Evolutionary conservation across 108 stramenopile genomes (phyloP), one percentile per base, ranked within the genome.

Genomic region (Skeletonema grethae): DNA sequence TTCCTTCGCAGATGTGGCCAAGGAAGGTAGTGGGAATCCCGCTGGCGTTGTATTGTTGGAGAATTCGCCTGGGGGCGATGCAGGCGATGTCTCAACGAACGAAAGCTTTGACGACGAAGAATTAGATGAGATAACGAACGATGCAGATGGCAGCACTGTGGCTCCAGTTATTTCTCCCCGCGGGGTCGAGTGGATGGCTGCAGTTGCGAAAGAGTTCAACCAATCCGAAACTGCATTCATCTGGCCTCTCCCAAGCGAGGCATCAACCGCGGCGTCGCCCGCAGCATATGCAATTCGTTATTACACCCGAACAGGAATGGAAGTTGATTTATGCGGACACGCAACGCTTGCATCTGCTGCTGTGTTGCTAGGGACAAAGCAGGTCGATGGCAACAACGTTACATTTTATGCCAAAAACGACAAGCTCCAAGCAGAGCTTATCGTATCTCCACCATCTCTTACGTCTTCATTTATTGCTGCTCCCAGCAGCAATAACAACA

Each of bases 181-280:
- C 28, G 69, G 73, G 63, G 53, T 56, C 1, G 61, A 55, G 8
- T 99, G 96, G 94, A 97, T 97, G 96, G 83, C 84, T 34, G 69
- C 57, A 46, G 91, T 97, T n/a, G 97, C 97, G 4, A 68, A 72
- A 35, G 95, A 99, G 80, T 94, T 97, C 79, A 96, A 97, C 65
- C 87, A 97, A 13, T 85, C 93, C 2, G 99, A 98, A 67, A 98
- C 99, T 20, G 95, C 96, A 25, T 99, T 98, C 84, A 67, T 97
- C 41, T 73, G 85, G 87, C 63, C 63, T 1, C 28, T 53, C 70
- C 63, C 60, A 55, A 76, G 50, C 70, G 24, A 30, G 16, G 63
- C 18, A 61, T 16, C 15, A 56, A n/a, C n/a, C n/a, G 55, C 30
- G 1, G 6, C 31, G 11, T 22, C 50, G 8, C 20, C 50, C 36